Base-by-base conservation (phyloP, 2,329 filamentous ascomycete species). In the Fusarium pseudocircinatum region DNA sequence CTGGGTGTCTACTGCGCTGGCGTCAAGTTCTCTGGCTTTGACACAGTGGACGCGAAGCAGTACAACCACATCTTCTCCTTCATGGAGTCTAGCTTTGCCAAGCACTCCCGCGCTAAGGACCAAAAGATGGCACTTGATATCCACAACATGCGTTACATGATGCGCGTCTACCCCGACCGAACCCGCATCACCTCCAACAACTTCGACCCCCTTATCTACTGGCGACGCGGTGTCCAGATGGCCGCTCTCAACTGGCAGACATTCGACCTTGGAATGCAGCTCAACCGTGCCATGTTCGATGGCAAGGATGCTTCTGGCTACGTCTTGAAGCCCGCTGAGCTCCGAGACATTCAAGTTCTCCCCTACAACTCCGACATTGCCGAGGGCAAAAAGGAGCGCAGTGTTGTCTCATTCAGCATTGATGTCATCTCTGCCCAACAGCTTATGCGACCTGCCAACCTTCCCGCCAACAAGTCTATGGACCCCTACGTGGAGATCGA, bases 211-310 rank as follows among this genome's bases (percentile, higher is more conserved):
- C 89, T 97, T 72, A 91, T 92, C 70, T 97, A 96, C 80, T 99
- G 96, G 96, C 92, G 96, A 58, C 92, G 94, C 47, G 96, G 96
- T 37, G 96, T 98, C 24, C 96, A 99, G 83, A 98, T 99, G 96
- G 95, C 93, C 20, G 96, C 96, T 1, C 87, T 98, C 71, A 99
- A 99, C 83, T 98, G 96, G 96, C 96, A 99, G 83, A 98, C 95
- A 0, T 98, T 97, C 79, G 96, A 98, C 79, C 87, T 97, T 24
- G 94, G 95, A 50, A 96, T 98, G 89, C 96, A 98, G 80, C 88
- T 98, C 81, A 98, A 98, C 81, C 93, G 96, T 75, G 96, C 96
- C 78, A 98, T 99, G 96, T 99, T 98, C 80, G 93, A 95, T 52
- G 94, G 94, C 47, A 92, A 89, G 18, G 96, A 98, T 83, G 90